A percentile compares a stretch with the other conserved stretches of the same genome.
Conservation (phyloP, 805 yeast genomes). For the Cyberlindnera euphorbiiphila region DNA sequence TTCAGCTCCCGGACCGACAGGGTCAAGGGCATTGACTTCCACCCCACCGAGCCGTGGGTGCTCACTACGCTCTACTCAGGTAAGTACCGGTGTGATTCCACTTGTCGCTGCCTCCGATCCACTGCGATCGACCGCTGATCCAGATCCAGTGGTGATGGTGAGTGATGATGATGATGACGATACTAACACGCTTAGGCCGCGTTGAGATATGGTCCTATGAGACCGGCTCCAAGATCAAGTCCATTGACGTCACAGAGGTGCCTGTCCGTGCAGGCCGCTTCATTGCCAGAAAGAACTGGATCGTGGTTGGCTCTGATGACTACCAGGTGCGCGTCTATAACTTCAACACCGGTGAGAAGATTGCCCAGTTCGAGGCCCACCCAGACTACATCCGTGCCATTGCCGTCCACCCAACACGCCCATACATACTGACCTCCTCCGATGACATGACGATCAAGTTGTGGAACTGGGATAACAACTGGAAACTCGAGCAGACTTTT, state of each 20-base stretch:
- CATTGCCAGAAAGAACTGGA: constrained; percentile 95
- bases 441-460: constrained; percentile 89
- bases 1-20: constrained; percentile 92
- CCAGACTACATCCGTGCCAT: constrained; percentile 93
- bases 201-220: constrained; percentile 95
- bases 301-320: constrained; percentile 94
- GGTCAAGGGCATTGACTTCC: constrained; percentile 97
- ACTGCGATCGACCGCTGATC: no score
- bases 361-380: constrained; percentile 95
- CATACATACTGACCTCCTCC: constrained; percentile 81
- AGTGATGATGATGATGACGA: no score
- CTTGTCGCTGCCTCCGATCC: background rate
- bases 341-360: constrained; percentile 92
- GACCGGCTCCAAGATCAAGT: constrained; percentile 75
- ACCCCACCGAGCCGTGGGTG: constrained; percentile 97
- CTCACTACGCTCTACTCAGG: constrained; percentile 89
- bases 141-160: no score
- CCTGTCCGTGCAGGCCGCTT: constrained; percentile 96
- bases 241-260: constrained; percentile 90
- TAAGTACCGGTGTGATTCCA: constrained; percentile 28
- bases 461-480: constrained; percentile 97
- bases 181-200: constrained; percentile 34
- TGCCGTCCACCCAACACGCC: constrained; percentile 92
- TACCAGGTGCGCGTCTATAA: constrained; percentile 91
- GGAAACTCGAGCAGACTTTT: constrained; percentile 86